Evolutionary conservation across 345 rosid species (phyloP).

Genomic region (Adansonia digitata): DNA sequence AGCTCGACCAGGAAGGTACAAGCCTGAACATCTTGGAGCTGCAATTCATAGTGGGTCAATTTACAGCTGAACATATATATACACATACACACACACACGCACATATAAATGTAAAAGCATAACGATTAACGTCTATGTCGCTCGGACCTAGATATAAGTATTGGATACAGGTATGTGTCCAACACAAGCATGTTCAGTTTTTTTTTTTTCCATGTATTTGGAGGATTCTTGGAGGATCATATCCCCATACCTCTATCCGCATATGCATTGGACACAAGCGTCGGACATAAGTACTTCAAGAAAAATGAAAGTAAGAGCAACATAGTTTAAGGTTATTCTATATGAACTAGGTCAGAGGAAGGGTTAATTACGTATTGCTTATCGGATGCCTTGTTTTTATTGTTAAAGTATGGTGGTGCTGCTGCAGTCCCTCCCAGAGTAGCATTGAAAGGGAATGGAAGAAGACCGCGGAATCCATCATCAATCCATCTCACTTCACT

Average conservation of each 20-base stretch:
- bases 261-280: no score
- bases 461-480: slow-evolving; percentile 94
- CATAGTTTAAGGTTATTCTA: background rate
- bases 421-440: slow-evolving; percentile 90
- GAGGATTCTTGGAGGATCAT: no score
- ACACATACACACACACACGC: no score
- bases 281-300: no score
- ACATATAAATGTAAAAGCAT: background rate
- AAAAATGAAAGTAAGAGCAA: no score
- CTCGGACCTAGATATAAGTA: no score
- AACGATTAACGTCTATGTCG: background rate
- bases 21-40: slow-evolving; percentile 59
- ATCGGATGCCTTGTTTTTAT: slow-evolving; percentile 79
- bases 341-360: background rate
- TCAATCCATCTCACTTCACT: slow-evolving; percentile 83
- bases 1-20: slow-evolving; percentile 90
- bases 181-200: no score
- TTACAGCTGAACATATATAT: background rate
- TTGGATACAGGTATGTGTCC: no score
- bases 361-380: slow-evolving; percentile 64
- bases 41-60: slow-evolving; percentile 20
- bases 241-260: no score
- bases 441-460: slow-evolving; percentile 83
- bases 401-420: slow-evolving; percentile 80
- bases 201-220: no score